Evolutionary conservation across 306 rosid genomes (phyloP), one percentile per base, ranked within the genome.

Genomic region (Prunus armeniaca): DNA sequence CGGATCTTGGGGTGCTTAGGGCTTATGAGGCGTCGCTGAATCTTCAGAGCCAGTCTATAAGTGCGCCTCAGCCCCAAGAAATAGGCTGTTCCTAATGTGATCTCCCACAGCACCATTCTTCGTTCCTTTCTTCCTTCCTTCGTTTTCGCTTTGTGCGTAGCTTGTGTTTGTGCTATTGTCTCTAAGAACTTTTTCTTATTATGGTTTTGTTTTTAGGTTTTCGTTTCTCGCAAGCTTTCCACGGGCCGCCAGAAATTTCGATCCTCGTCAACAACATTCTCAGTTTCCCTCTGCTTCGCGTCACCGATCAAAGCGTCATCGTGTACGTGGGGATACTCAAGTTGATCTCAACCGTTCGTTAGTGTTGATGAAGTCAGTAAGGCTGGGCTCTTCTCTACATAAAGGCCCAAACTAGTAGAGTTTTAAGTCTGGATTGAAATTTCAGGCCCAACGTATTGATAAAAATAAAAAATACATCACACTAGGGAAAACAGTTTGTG

Each of bases 51-150:
- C 12, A 90, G 90, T 62, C 84, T 84, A 65, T 88, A 92, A 2
- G 98, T 92, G 52, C 98, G 93, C 76, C 85, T 84, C 28, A 95
- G 85, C 14, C 98, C 98, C 87, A 95, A 54, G 82, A 95, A 95
- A 84, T 92, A 95, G 27, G 98, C 97, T 50, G 97, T 92, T 69
- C 84, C 97, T 17, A 92, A 78, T n/a, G 98, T 88, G 82, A 95
- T 88, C 87, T 95, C 98, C 98, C 96, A 95, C 6, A 95, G 84
- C 87, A 95, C 98, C 98, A 95, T 91, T 74, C 43, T 38, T 38
- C 43, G 9, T 34, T 34, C 41, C 8, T 27, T 27, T 27, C 30
- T 34, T 34, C 38, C 41, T 34, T 34, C 43, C 43, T 38, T 38
- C 0, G 43, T 38, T 38, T 38, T 38, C 30, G 22, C 46, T 8